A percentile compares a stretch with the other conserved stretches of the same genome.
Conservation (phyloP, 805 yeast genomes). For the Candida schatavii region DNA sequence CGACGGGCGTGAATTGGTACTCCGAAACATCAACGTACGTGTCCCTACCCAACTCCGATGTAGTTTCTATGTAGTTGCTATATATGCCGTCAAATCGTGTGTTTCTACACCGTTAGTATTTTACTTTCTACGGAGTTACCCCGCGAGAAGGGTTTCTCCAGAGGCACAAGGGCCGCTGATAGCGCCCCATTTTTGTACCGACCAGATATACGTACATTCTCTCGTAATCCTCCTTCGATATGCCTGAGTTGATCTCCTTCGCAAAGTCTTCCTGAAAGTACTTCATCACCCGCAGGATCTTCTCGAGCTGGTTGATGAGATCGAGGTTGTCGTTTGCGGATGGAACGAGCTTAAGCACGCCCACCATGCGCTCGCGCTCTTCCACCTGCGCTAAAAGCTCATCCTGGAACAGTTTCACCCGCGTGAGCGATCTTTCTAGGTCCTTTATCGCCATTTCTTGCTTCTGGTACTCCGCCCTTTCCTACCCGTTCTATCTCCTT, state of each 20-base stretch:
- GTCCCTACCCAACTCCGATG: constrained; percentile 21
- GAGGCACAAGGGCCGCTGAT: no score
- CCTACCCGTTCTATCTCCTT: no score
- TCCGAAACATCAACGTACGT: constrained; percentile 28
- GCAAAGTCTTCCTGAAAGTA: constrained; percentile 30
- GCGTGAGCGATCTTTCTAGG: constrained; percentile 17
- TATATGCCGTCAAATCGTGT: constrained; percentile 2
- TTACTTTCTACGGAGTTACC: no score
- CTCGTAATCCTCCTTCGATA: constrained; percentile 5
- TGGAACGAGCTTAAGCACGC: constrained; percentile 32
- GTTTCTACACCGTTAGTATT: constrained; percentile 1
- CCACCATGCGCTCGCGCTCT: constrained; percentile 30
- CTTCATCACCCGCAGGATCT: constrained; percentile 23
- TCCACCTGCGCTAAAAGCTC: constrained; percentile 29
- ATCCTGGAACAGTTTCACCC: constrained; percentile 18
- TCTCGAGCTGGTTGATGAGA: constrained; percentile 25
- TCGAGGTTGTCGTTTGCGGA: constrained; percentile 39
- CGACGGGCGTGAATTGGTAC: constrained; percentile 19
- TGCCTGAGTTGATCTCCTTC: background rate
- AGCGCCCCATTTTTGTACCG: no score
- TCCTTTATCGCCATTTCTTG: constrained; percentile 11
- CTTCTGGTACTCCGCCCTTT: background rate
- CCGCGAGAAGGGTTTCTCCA: no score
- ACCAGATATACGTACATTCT: constrained; percentile 4
- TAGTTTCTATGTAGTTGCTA: constrained; percentile 15